Evolutionary conservation across 257 asterid species (phyloP).

Genomic region (Capsicum chinense): DNA sequence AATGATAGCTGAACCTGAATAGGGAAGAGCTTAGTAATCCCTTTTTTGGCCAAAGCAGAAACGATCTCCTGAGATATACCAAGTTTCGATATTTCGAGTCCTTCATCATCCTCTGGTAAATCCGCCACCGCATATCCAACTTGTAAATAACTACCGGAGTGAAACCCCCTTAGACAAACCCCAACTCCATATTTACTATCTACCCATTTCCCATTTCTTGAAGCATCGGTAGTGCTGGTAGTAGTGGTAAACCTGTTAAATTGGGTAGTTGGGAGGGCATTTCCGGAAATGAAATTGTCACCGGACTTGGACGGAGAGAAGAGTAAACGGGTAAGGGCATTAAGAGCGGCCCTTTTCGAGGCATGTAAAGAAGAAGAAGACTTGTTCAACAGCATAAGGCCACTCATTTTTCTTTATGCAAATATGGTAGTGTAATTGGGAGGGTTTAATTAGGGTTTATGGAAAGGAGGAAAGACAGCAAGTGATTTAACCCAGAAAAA

Average conservation of each 20-base stretch:
- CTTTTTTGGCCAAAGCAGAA: conserved; percentile 62
- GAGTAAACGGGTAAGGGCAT: conserved; percentile 52
- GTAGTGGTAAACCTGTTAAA: conserved; percentile 35
- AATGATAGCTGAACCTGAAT: conserved; percentile 65
- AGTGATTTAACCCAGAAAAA: background rate
- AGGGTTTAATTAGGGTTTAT: conserved; percentile 42
- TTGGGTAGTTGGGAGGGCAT: conserved; percentile 29
- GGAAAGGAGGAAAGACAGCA: conserved; percentile 20
- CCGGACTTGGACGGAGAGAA: conserved; percentile 29
- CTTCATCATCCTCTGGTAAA: conserved; percentile 54
- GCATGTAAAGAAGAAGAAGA: conserved; percentile 46
- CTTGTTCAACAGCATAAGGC: conserved; percentile 53
- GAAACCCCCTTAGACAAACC: conserved; percentile 49
- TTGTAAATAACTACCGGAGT: conserved; percentile 47
- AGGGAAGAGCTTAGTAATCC: conserved; percentile 84
- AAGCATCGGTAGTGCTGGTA: conserved; percentile 22
- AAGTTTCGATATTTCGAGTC: conserved; percentile 86
- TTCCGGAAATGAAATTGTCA: conserved; percentile 33
- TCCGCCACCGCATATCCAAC: conserved; percentile 66
- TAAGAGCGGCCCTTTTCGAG: conserved; percentile 47
- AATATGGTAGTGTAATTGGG: background rate
- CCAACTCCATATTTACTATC: conserved; percentile 18
- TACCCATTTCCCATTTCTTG: background rate
- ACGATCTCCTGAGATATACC: conserved; percentile 72
- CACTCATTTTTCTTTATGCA: conserved; percentile 43